Conservation (phyloP, 768 basidiomycete species). For the Calocybe cyanea region DNA sequence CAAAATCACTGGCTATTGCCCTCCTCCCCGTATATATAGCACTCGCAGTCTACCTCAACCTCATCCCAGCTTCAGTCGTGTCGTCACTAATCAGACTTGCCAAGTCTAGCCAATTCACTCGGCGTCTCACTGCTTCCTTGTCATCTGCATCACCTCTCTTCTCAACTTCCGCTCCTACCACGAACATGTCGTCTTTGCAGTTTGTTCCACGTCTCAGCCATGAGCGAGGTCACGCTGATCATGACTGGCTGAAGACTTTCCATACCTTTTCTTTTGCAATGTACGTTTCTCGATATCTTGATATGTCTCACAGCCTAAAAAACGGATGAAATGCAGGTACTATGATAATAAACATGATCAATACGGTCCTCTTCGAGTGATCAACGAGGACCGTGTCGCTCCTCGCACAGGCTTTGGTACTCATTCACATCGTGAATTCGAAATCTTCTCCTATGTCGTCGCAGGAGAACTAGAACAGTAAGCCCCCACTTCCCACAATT, state of each 20-base stretch:
- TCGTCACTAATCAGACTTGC: conserved; percentile 35
- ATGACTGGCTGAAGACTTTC: conserved; percentile 86
- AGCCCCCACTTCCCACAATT: conserved; percentile 24
- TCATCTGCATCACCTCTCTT: conserved; percentile 7
- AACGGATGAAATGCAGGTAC: conserved; percentile 43
- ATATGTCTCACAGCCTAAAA: background rate
- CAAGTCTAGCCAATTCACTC: conserved; percentile 28
- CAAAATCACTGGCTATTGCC: conserved; percentile 29
- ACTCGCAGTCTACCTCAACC: conserved; percentile 31
- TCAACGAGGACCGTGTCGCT: conserved; percentile 90
- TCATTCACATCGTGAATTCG: conserved; percentile 80
- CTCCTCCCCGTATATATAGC: conserved; percentile 38
- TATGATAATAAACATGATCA: conserved; percentile 50
- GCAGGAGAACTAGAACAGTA: conserved; percentile 79
- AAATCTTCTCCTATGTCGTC: conserved; percentile 90
- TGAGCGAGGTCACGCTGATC: conserved; percentile 70
- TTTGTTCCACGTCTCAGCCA: conserved; percentile 54
- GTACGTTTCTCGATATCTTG: conserved; percentile 35
- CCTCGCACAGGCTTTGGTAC: conserved; percentile 79
- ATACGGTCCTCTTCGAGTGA: conserved; percentile 78
- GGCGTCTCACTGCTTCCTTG: conserved; percentile 16
- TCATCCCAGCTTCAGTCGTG: conserved; percentile 26
- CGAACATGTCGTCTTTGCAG: conserved; percentile 27
- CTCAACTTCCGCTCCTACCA: conserved; percentile 8
- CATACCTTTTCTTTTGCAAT: conserved; percentile 77